Evolutionary conservation across 192 early-diverging fungal species (phyloP), one percentile per base, ranked within the genome.

Genomic region (Thoreauomyces humboldtii): DNA sequence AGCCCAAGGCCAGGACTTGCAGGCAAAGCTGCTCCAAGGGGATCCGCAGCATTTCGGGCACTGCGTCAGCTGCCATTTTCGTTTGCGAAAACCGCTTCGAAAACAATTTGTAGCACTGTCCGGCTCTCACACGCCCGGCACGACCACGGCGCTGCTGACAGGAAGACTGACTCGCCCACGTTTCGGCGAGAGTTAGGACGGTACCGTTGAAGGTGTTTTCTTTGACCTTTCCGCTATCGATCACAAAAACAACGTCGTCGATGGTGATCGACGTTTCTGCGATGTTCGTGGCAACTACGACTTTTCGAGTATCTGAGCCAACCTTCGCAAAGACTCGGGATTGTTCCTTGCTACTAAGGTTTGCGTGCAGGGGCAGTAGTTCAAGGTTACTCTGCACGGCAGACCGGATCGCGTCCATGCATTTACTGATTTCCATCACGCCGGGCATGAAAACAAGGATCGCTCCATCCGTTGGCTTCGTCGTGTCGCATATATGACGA

Each of bases 11-110:
- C 55, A 65, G 62, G 81, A 85, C 19, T 80, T 89, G 75, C 87
- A 84, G 21, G 82, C 91, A 91, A 14, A 93, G 78, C 41, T 95
- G 91, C 61, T 94, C 93, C 15, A 96, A 71, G 14, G 92, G 91
- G 35, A 86, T 80, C 12, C 92, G 81, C 50, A 88, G 64, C 21
- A 96, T 87, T 75, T 96, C 94, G 11, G 94, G 92, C 29, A 77
- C 79, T 5, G 79, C 71, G n/a, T 88, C 78, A 0, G 59, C 52
- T 22, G 73, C 66, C 31, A 82, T 77, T 80, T 61, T 31, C 7
- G 24, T 52, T 28, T 59, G 14, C 52, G 77, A 74, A 21, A 76
- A 61, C 7, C 35, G n/a, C 24, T 56, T 64, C 7, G 69, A 60
- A 44, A 67, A 80, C 0, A 80, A 72, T 55, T 77, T 76, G 45